Evolutionary conservation across 2,329 filamentous ascomycete genomes (phyloP), one percentile per base, ranked within the genome.

Genomic region (Fusarium sterilihyphosum): DNA sequence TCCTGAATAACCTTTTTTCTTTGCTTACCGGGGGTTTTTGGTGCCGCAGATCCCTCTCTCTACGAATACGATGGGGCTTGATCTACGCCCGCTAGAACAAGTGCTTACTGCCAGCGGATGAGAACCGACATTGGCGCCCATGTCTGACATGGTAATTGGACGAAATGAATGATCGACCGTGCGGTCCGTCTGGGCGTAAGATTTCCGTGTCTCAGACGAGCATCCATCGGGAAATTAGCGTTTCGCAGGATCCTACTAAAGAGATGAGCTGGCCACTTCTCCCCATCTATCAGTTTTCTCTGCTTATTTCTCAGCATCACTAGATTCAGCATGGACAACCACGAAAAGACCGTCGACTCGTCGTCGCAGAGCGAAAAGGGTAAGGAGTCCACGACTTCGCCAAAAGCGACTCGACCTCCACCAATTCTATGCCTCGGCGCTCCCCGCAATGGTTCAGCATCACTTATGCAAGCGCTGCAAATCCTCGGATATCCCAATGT

Each of bases 401-500:
- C 37, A 0, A 58, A 44, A 18, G 2, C 50, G 3, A 22, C 29
- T 26, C 40, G 46, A 6, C 57, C 65, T 13, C 70, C 70, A 0
- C 71, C 71, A 1, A 43, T 73, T 14, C 41, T 73, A n/a, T 73
- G 70, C 9, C 24, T 73, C 0, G 71, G 71, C 22, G 50, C 61
- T 14, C 13, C 66, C 6, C 73, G 75, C n/a, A 74, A 71, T 8
- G 71, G 71, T 14, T 66, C 75, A 6, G 61, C 66, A 8, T 77
- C 75, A 7, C 65, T 77, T 3, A 65, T 74, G 66, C 33, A 53
- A 6, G 73, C 73, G 12, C 70, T 77, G 1, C 50, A 62, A 22
- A 70, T 73, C 4, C 63, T 77, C 0, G 75, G 75, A 3, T 74
- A 69, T 16, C 18, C 52, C 6, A 61, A 73, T 1, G 65, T 74